Conservation (phyloP, 2,329 filamentous ascomycete genomes). For the Fusarium equiseti region DNA sequence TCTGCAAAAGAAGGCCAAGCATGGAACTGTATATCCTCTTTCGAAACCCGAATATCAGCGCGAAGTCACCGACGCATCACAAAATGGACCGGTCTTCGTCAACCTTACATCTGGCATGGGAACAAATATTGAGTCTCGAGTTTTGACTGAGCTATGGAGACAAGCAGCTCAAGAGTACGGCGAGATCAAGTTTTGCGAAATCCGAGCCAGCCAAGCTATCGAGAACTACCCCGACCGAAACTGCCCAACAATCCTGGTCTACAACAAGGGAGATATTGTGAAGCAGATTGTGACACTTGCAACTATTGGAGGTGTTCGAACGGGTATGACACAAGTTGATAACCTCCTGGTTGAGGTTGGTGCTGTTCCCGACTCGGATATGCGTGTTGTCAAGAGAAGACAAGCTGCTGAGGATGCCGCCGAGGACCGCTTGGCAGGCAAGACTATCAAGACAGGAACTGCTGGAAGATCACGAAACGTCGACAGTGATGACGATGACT, state of each 20-base stretch:
- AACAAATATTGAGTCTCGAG: conserved; percentile 85
- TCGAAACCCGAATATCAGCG: conserved; percentile 93
- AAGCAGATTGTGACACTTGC: conserved; percentile 91
- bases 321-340: conserved; percentile 81
- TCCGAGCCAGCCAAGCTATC: conserved; percentile 90
- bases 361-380: conserved; percentile 81
- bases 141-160: conserved; percentile 87
- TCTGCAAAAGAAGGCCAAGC: conserved; percentile 80
- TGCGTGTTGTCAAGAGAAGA: conserved; percentile 76
- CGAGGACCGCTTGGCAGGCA: conserved; percentile 65
- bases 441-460: conserved; percentile 65
- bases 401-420: conserved; percentile 71
- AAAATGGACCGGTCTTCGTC: conserved; percentile 76
- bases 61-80: conserved; percentile 92
- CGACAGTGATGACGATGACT: conserved; percentile 71
- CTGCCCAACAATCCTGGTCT: conserved; percentile 92
- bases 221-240: conserved; percentile 96
- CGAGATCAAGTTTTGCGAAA: conserved; percentile 98
- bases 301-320: conserved; percentile 79
- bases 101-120: conserved; percentile 83
- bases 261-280: conserved; percentile 91
- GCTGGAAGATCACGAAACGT: conserved; percentile 57
- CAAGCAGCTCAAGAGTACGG: conserved; percentile 87
- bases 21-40: conserved; percentile 92
- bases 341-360: conserved; percentile 84